Conservation (phyloP, 148 eudicot species). For the Amaranthus hypochondriacus region DNA sequence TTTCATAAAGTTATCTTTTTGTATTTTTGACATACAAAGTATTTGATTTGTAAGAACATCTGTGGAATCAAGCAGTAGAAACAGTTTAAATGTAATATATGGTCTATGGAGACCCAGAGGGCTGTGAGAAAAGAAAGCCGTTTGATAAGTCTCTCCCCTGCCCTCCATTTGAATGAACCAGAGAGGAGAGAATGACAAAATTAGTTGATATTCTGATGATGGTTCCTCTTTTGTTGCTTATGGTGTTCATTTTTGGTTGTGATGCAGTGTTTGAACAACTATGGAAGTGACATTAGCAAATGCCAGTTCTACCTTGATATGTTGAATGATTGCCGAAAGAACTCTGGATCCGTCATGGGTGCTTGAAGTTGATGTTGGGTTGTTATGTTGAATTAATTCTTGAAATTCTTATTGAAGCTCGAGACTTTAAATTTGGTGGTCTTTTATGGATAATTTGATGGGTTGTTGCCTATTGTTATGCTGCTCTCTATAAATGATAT, state of each 20-base stretch:
- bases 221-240: background rate
- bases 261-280: constrained; percentile 60
- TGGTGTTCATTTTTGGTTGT: background rate
- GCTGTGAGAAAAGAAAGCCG: too few relatives aligned
- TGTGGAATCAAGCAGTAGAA: too few relatives aligned
- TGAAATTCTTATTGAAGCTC: background rate
- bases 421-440: constrained; percentile 6
- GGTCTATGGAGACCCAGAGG: too few relatives aligned
- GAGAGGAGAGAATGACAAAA: too few relatives aligned
- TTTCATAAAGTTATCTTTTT: too few relatives aligned
- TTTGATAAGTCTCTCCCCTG: too few relatives aligned
- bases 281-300: constrained; percentile 72
- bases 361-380: constrained; percentile 25
- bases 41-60: too few relatives aligned
- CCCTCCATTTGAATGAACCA: too few relatives aligned
- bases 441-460: constrained; percentile 4
- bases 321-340: constrained; percentile 70
- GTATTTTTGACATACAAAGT: too few relatives aligned
- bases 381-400: background rate
- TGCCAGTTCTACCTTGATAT: constrained; percentile 95
- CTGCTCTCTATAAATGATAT: background rate
- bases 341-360: constrained; percentile 47
- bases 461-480: constrained; percentile 7
- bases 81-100: too few relatives aligned
- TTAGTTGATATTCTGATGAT: too few relatives aligned